Base-by-base conservation (phyloP, 163 green algal genomes). In the Scenedesmus sp. region DNA sequence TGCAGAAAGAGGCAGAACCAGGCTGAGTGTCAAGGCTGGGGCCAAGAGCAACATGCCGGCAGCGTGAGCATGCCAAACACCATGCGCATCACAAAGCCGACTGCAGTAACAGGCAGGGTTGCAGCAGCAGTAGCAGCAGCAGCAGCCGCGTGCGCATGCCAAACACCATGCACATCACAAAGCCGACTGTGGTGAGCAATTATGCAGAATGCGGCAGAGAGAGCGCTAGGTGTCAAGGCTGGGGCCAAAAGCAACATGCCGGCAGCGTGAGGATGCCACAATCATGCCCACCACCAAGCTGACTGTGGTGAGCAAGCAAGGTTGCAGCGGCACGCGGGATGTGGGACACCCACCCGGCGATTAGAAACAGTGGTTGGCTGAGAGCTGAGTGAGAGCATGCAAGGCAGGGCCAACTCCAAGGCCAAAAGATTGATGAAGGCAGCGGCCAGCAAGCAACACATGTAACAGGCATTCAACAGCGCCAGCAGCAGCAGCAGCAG, bases 81-180 rank as follows among this genome's bases (percentile, higher is more conserved):
- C 62, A 70, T 70, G 62, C 62, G 62, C 62, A 70, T 70, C 10
- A 12, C 62, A 20, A 20, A 15, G 62, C 62, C 13, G 62, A 70
- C 62, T 15, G 13, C 10, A 20, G 10, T 15, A 20, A 70, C 62
- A 70, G 10, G 13, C 62, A 20, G 10, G 62, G 73, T 76, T 76
- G 66, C 66, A 4, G 2, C 66, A 76, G 66, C 34, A 46, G 2
- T 54, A 81, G 59, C 34, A 20, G 91, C 81, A 98, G 94, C 8
- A 97, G 88, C 76, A 94, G 92, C 55, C 94, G 92, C 23, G 94
- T 95, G 1, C 70, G 64, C 4, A 96, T 59, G 23, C 94, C 95
- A 92, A 97, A 96, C 23, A 73, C 95, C 84, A 97, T 60, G 1
- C 96, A 96, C 46, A 96, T 90, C 15, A 93, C 77, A 60, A 94